A percentile compares a stretch with the other conserved stretches of the same genome.
Conservation (phyloP, 2,329 filamentous ascomycete species). For the Diatrype stigma region DNA sequence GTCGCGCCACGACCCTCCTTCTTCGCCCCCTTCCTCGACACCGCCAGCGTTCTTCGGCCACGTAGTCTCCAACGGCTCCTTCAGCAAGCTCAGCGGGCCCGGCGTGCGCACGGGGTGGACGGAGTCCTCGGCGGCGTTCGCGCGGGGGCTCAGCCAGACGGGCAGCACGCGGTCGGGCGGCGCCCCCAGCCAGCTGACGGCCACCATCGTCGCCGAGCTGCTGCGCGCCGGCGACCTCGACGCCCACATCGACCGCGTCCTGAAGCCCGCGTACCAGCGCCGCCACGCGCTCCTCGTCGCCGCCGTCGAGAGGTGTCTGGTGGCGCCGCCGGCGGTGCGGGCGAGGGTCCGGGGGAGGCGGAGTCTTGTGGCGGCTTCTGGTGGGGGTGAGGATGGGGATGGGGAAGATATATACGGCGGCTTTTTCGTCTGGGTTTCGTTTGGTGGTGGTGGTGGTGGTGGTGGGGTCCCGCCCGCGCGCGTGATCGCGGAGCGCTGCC, state of each 20-base stretch:
- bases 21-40: slow-evolving; percentile 3
- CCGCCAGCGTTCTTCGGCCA: slow-evolving; percentile 61
- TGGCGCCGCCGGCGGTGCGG: slow-evolving; percentile 59
- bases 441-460: slow-evolving; percentile 40
- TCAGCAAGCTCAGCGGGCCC: slow-evolving; percentile 81
- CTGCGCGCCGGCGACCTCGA: slow-evolving; percentile 41
- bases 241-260: slow-evolving; percentile 35
- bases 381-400: slow-evolving; percentile 30
- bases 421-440: slow-evolving; percentile 78
- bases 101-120: slow-evolving; percentile 86
- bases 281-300: slow-evolving; percentile 49
- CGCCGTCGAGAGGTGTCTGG: slow-evolving; percentile 56
- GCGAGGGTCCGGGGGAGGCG: slow-evolving; percentile 42
- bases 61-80: slow-evolving; percentile 79
- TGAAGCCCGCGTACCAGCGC: slow-evolving; percentile 42
- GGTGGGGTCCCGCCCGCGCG: slow-evolving; percentile 41
- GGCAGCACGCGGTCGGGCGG: slow-evolving; percentile 54
- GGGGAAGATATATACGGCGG: slow-evolving; percentile 59
- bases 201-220: slow-evolving; percentile 47
- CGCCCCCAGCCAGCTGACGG: slow-evolving; percentile 51
- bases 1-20: slow-evolving; percentile 22
- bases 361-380: slow-evolving; percentile 17
- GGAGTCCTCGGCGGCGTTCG: slow-evolving; percentile 54
- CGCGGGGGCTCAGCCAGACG: slow-evolving; percentile 47
- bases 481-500: slow-evolving; percentile 53